Evolutionary conservation across 352 stramenopile genomes (phyloP).

Genomic region (Globisporangium cederbergense): DNA sequence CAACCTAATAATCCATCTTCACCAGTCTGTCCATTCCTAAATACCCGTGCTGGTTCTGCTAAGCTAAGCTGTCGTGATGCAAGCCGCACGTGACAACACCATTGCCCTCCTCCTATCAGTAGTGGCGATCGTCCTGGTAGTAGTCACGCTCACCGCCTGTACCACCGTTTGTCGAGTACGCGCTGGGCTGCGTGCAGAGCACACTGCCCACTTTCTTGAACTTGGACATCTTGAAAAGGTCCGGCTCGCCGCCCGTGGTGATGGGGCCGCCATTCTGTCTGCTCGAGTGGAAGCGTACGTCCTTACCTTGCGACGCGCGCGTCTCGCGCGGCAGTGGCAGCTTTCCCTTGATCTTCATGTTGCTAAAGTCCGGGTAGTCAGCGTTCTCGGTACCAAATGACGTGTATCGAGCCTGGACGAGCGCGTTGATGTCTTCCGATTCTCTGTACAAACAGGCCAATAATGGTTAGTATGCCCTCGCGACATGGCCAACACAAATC

Average conservation of each 20-base stretch:
- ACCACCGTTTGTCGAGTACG: constrained; percentile 4
- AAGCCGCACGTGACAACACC: neutral
- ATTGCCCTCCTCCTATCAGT: neutral
- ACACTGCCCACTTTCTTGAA: constrained; percentile 76
- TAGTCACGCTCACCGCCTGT: neutral
- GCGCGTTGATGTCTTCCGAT: constrained; percentile 67
- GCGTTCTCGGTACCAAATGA: constrained; percentile 60
- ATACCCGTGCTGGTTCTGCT: neutral
- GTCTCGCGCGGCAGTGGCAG: constrained; percentile 70
- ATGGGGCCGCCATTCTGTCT: constrained; percentile 22
- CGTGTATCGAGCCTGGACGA: constrained; percentile 69
- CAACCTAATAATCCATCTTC: neutral
- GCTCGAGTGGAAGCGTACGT: constrained; percentile 49
- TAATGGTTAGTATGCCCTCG: neutral
- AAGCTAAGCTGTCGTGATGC: neutral
- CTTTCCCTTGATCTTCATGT: constrained; percentile 84
- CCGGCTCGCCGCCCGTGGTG: constrained; percentile 21
- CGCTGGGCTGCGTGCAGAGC: constrained; percentile 58
- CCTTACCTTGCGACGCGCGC: constrained; percentile 58
- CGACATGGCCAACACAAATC: neutral
- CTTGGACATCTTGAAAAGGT: constrained; percentile 85
- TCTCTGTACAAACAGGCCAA: constrained; percentile 24
- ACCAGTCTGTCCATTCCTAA: neutral
- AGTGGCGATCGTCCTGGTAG: constrained; percentile 13
- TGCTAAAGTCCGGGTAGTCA: constrained; percentile 75